Evolutionary conservation across 2,329 filamentous ascomycete genomes (phyloP).

Genomic region (Paracamarosporium sp.): DNA sequence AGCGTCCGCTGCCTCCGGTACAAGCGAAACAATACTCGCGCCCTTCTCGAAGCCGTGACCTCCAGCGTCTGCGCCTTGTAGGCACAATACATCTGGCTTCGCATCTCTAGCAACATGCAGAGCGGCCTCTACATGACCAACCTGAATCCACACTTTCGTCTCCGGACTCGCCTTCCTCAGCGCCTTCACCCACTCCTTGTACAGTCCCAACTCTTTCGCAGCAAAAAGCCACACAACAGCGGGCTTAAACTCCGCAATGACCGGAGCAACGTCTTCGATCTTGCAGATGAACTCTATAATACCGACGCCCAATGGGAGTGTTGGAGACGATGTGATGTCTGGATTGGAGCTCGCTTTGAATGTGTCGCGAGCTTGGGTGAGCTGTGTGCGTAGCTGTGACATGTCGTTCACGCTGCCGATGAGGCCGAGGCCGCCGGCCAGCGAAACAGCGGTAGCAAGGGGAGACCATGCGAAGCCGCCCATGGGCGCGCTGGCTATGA

Average conservation of each 20-base stretch:
- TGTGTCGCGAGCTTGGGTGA: constrained; percentile 37
- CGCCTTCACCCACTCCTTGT: constrained; percentile 42
- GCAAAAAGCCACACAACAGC: constrained; percentile 73
- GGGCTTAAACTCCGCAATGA: constrained; percentile 62
- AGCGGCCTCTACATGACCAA: constrained; percentile 65
- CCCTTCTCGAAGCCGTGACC: constrained; percentile 67
- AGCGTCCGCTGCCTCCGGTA: constrained; percentile 64
- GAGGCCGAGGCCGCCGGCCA: constrained; percentile 56
- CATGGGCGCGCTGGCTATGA: constrained; percentile 73
- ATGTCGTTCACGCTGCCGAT: constrained; percentile 48
- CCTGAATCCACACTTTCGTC: constrained; percentile 64
- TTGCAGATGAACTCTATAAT: constrained; percentile 62
- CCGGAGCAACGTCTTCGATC: constrained; percentile 55
- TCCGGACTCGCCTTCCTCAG: constrained; percentile 40
- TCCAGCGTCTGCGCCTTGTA: constrained; percentile 70
- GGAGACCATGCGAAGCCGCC: constrained; percentile 62
- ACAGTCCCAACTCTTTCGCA: constrained; percentile 53
- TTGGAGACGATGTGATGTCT: constrained; percentile 18
- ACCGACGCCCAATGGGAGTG: constrained; percentile 64
- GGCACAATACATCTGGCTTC: constrained; percentile 64
- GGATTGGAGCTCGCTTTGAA: constrained; percentile 20
- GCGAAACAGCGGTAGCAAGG: constrained; percentile 68
- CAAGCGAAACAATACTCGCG: constrained; percentile 62
- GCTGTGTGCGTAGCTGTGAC: constrained; percentile 34
- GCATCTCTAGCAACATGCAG: constrained; percentile 57